Evolutionary conservation across 768 basidiomycete genomes (phyloP), one percentile per base, ranked within the genome.

Genomic region (Krasilnikovozyma curviuscula): DNA sequence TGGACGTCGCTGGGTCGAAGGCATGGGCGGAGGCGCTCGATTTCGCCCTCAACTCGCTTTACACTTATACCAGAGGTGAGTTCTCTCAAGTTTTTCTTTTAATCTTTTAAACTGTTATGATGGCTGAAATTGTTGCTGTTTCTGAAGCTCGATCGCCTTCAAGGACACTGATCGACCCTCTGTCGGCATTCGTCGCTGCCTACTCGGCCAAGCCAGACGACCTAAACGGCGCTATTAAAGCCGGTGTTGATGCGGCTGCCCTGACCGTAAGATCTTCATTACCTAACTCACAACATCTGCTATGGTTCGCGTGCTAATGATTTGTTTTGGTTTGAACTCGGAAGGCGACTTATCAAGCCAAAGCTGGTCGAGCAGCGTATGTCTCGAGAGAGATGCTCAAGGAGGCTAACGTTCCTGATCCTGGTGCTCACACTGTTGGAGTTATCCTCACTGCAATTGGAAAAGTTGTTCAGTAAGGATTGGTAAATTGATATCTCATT

Each of bases 111-210:
- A 2, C 24, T 44, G 14, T 38, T 12, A 24, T 7, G 13, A 31
- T 28, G 21, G 24, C 21, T 28, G 24, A 2, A 0, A 21, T 13
- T 19, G 28, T 21, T 12, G 1, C 21, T 40, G 16, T 41, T 25
- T n/a, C 16, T 14, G 14, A 30, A 46, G 88, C 88, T 13, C 77
- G 88, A 24, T 79, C 79, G 2, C 86, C 86, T 3, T 84, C 82
- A 2, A 77, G 88, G 57, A 93, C 88, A 7, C 76, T 95, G 30
- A 73, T 95, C n/a, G 88, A 95, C 65, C 85, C 88, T 7, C 71
- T 95, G 19, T 71, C 74, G 32, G 80, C 82, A 2, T 89, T 91
- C 63, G 69, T 81, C 35, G 62, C 68, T 3, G 64, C 69, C 18
- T 66, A 78, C 38, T 46, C 57, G 23, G 61, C 64, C 32, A 56